Conservation (phyloP, 2,329 filamentous ascomycete species). For the Diplodia mutila region DNA sequence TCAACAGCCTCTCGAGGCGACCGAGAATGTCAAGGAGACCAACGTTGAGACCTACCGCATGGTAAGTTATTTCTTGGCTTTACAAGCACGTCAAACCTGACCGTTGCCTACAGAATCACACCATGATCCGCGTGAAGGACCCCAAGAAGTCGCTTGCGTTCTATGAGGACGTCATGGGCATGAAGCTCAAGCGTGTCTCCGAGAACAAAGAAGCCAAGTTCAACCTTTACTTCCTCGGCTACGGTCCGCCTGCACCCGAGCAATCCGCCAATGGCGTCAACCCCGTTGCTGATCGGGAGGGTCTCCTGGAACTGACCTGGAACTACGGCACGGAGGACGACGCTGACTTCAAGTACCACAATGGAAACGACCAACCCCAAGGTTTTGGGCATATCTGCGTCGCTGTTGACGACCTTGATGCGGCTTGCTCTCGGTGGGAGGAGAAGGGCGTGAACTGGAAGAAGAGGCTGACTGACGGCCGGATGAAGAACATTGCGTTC, state of each 20-base stretch:
- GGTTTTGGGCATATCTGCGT: slow-evolving; percentile 94
- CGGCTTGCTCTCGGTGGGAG: slow-evolving; percentile 86
- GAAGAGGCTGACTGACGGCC: slow-evolving; percentile 88
- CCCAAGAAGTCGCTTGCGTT: slow-evolving; percentile 52
- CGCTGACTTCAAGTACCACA: slow-evolving; percentile 80
- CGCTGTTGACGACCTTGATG: slow-evolving; percentile 84
- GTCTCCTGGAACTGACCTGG: slow-evolving; percentile 88
- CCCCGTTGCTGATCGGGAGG: slow-evolving; percentile 71
- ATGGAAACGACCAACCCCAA: slow-evolving; percentile 88
- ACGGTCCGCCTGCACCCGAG: slow-evolving; percentile 56
- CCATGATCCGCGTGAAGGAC: slow-evolving; percentile 90
- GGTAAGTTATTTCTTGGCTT: slow-evolving; percentile 41
- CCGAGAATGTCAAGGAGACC: slow-evolving; percentile 71
- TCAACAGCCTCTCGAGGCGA: slow-evolving; percentile 71
- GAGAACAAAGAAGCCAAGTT: slow-evolving; percentile 75
- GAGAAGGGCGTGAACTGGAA: slow-evolving; percentile 83
- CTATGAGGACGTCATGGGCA: slow-evolving; percentile 79
- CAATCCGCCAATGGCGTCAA: slow-evolving; percentile 60
- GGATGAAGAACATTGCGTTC: slow-evolving; percentile 93
- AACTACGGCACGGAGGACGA: slow-evolving; percentile 84
- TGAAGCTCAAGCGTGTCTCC: slow-evolving; percentile 74
- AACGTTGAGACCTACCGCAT: slow-evolving; percentile 74
- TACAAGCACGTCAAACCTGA: not conserved
- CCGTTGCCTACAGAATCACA: slow-evolving; percentile 67
- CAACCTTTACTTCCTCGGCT: slow-evolving; percentile 92